Evolutionary conservation across 2,329 filamentous ascomycete species (phyloP).

Genomic region (Aspergillus ustus): DNA sequence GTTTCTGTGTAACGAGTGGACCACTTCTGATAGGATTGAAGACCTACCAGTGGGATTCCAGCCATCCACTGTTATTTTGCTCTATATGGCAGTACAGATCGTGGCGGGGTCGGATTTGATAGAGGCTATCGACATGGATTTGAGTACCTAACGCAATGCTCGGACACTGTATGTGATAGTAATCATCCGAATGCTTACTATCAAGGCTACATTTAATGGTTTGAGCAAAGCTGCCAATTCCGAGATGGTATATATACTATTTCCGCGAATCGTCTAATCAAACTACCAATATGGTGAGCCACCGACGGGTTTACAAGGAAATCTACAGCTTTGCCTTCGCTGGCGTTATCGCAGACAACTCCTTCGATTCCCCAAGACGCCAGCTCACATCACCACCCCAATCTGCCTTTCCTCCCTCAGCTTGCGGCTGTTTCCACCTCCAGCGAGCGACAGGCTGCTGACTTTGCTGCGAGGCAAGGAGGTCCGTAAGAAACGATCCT

Average conservation of each 20-base stretch:
- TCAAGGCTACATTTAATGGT: neutral
- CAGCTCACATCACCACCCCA: slow-evolving; percentile 56
- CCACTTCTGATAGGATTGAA: neutral
- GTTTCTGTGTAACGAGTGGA: neutral
- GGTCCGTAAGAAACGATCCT: slow-evolving; percentile 58
- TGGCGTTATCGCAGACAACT: slow-evolving; percentile 30
- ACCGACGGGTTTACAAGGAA: neutral
- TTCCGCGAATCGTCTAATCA: neutral
- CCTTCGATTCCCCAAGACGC: slow-evolving; percentile 47
- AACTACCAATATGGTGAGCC: neutral
- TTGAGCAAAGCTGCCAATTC: neutral
- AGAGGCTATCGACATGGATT: neutral
- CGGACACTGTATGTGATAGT: neutral
- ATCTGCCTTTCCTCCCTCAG: slow-evolving; percentile 34
- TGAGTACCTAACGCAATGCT: neutral
- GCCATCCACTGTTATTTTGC: neutral
- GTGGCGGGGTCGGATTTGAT: neutral
- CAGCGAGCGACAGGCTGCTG: slow-evolving; percentile 53
- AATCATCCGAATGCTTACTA: neutral
- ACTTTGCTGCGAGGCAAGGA: slow-evolving; percentile 48
- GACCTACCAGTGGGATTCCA: neutral
- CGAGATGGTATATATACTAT: neutral
- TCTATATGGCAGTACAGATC: neutral
- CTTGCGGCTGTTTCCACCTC: slow-evolving; percentile 54
- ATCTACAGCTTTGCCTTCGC: slow-evolving; percentile 28